These are phyloP conservation scores for Malassezia psittaci DNA, from an alignment of 1,284 basidiomycete species.

Conservation along the genomic window DNA sequence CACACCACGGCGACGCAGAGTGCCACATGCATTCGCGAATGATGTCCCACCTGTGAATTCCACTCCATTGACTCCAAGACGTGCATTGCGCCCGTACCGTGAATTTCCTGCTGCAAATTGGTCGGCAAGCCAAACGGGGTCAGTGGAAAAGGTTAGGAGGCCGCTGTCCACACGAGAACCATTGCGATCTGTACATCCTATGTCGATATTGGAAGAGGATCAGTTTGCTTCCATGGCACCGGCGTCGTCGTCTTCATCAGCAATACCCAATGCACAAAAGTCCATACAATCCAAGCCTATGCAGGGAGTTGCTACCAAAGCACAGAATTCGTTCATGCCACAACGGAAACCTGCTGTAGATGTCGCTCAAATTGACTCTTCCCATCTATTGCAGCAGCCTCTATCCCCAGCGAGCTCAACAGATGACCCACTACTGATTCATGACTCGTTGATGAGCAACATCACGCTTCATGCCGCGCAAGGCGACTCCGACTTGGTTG, in stretches of 20 bases:
- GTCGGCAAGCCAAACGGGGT: slow-evolving; percentile 1
- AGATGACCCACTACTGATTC: slow-evolving; percentile 15
- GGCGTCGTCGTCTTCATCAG: background rate
- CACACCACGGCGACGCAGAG: slow-evolving; percentile 8
- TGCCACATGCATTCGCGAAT: slow-evolving; percentile 8
- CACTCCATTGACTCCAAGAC: slow-evolving; percentile 15
- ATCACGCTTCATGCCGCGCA: slow-evolving; percentile 15
- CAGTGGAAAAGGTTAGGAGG: background rate
- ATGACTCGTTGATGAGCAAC: slow-evolving; percentile 1
- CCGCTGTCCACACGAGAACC: background rate
- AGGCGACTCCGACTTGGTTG: slow-evolving; percentile 10
- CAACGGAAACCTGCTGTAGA: background rate
- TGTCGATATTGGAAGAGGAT: slow-evolving; percentile 14
- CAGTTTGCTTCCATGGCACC: background rate
- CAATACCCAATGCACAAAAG: background rate
- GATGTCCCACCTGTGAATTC: background rate
- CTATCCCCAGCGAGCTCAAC: slow-evolving; percentile 17
- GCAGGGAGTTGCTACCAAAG: background rate
- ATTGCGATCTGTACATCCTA: background rate
- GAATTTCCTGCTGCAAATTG: slow-evolving; percentile 1
- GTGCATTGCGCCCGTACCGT: slow-evolving; percentile 10
- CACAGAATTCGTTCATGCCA: slow-evolving; percentile 7
- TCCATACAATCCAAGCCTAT: background rate
- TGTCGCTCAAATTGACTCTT: background rate
- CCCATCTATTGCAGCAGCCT: slow-evolving; percentile 2